These are phyloP conservation scores for Monilinia vaccinii-corymbosi DNA, from an alignment of 2,329 filamentous ascomycete genomes.

Conservation along the genomic window DNA sequence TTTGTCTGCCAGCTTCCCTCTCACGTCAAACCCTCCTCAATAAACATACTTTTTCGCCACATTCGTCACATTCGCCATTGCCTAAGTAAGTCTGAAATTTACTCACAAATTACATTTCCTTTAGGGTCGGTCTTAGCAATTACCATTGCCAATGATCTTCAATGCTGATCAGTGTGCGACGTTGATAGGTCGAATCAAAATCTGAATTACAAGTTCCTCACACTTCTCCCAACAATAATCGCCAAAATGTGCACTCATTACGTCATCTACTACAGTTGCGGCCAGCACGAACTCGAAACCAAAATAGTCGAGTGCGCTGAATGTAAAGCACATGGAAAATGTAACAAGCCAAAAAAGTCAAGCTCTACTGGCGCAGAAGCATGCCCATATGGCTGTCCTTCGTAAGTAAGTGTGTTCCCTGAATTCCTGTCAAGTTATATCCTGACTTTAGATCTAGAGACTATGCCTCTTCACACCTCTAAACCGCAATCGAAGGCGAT, in stretches of 20 bases:
- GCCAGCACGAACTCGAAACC: not conserved
- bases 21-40: not conserved
- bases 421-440: not conserved
- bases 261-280: not conserved
- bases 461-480: not conserved
- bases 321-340: not conserved
- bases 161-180: not conserved
- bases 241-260: constrained; percentile 6
- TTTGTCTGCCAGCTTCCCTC: not conserved
- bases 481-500: not conserved
- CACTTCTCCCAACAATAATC: not conserved
- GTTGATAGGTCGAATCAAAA: not conserved
- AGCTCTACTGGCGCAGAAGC: not conserved
- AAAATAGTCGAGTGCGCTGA: not conserved
- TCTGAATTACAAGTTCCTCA: not conserved
- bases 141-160: not conserved
- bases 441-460: not conserved
- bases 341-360: not conserved
- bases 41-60: not conserved
- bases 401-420: constrained; percentile 8
- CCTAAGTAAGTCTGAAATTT: constrained; percentile 2
- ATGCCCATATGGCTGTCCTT: constrained; percentile 3
- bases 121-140: not conserved
- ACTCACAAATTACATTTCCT: not conserved
- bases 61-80: not conserved